Conservation (phyloP, 1,284 basidiomycete species). For the Bjerkandera adusta region DNA sequence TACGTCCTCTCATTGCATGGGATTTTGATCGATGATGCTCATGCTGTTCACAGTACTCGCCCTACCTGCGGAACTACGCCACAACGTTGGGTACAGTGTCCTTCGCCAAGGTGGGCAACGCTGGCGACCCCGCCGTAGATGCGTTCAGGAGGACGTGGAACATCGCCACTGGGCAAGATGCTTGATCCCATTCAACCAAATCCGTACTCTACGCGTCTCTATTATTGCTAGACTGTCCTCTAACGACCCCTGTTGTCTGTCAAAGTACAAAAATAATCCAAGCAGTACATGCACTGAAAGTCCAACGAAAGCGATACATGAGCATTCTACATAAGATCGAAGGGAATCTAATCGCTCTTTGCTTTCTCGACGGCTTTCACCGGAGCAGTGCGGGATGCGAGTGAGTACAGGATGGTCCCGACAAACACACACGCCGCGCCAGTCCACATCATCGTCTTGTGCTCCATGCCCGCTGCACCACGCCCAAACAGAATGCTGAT, state of each 20-base stretch:
- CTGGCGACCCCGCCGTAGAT: constrained; percentile 51
- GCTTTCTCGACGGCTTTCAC: constrained; percentile 4
- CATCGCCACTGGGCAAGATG: constrained; percentile 59
- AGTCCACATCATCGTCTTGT: constrained; percentile 51
- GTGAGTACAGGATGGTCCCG: constrained; percentile 73
- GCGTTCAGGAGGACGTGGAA: constrained; percentile 69
- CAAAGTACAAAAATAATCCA: too few relatives aligned
- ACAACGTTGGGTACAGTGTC: constrained; percentile 65
- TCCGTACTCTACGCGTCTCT: constrained; percentile 4
- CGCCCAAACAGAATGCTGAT: constrained; percentile 63
- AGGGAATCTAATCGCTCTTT: constrained; percentile 11
- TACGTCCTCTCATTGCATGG: constrained; percentile 36
- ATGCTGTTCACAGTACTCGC: constrained; percentile 55
- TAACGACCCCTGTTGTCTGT: neutral
- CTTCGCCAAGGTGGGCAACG: constrained; percentile 56
- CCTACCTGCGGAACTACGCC: constrained; percentile 69
- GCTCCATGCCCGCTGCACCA: constrained; percentile 29
- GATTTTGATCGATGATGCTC: constrained; percentile 1
- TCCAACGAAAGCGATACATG: neutral
- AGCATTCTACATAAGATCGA: neutral
- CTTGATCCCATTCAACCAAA: too few relatives aligned
- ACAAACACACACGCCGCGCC: constrained; percentile 69
- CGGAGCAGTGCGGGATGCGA: constrained; percentile 12
- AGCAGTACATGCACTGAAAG: neutral
- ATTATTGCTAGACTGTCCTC: neutral